Base-by-base conservation (phyloP, 2,329 filamentous ascomycete genomes). In the Fusarium secorum region DNA sequence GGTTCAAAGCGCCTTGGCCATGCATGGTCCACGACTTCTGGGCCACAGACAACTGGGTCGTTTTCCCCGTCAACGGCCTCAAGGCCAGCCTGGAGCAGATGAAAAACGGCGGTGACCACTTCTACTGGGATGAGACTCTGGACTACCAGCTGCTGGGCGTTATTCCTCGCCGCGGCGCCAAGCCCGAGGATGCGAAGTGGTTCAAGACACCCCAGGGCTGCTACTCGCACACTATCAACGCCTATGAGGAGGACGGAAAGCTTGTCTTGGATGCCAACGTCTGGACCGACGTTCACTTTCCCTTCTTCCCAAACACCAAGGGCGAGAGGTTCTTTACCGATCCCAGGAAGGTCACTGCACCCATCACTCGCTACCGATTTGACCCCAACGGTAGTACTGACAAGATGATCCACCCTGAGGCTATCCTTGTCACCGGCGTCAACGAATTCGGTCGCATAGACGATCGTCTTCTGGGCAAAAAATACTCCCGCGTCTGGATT, bases 121-220 rank as follows among this genome's bases (percentile, higher is more conserved):
- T 56, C 24, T 57, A 63, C 52, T 63, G 60, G 60, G 59, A 61
- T 20, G 60, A 63, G 60, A 56, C 30, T 11, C 44, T 57, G 24
- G 52, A 63, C 42, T 51, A 56, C 44, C 52, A 57, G 44, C 45
- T 57, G 20, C 45, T 63, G 35, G 60, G 60, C 26, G 60, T 63
- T 30, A 45, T 63, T 30, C 60, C 60, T 39, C 59, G 59, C 7
- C 59, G 59, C 46, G 59, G 42, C 41, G 59, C 59, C 33, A 62
- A 56, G 59, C 59, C 59, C 22, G 59, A 62, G 45, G 59, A 62
- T 14, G 59, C 51, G 20, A 62, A 62, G 49, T 62, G 59, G 49
- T 55, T 62, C 51, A 55, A 56, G 49, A 62, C 59, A 5, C 49
- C 51, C 28, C 59, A 62, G 22, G 49, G 59, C 33, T 62, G 49